Evolutionary conservation across 306 rosid species (phyloP).

Genomic region (Herpetospermum pedunculosum): DNA sequence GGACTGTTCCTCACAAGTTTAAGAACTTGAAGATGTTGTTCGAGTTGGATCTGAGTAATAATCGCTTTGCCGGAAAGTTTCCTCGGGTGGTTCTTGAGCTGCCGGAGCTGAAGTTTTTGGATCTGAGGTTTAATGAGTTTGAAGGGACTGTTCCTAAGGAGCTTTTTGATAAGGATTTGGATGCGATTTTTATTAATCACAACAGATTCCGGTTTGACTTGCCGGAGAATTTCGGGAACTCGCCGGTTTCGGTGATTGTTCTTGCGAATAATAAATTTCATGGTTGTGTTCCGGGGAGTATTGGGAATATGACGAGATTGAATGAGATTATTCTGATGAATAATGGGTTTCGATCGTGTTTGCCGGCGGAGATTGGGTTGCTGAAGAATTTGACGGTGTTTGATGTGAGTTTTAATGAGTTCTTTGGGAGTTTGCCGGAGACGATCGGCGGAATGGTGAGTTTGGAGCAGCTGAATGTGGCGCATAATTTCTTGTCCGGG

Average conservation of each 20-base stretch:
- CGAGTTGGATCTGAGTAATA: conserved; percentile 86
- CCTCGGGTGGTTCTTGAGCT: conserved; percentile 60
- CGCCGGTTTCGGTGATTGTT: conserved; percentile 92
- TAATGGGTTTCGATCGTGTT: conserved; percentile 61
- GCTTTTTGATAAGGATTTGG: conserved; percentile 80
- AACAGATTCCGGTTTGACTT: conserved; percentile 61
- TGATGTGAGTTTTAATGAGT: conserved; percentile 72
- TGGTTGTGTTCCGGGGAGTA: conserved; percentile 75
- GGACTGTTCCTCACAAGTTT: conserved; percentile 72
- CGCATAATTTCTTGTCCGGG: conserved; percentile 79
- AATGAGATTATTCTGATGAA: conserved; percentile 77
- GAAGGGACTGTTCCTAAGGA: conserved; percentile 82
- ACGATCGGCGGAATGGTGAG: conserved; percentile 42
- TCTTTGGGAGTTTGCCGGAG: conserved; percentile 63
- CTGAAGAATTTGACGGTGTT: conserved; percentile 75
- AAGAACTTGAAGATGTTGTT: conserved; percentile 36
- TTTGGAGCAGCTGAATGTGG: conserved; percentile 80
- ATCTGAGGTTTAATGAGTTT: conserved; percentile 94
- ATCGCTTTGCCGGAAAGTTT: conserved; percentile 79
- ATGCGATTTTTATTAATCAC: conserved; percentile 78
- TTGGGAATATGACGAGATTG: conserved; percentile 71
- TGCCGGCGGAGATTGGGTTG: conserved; percentile 65
- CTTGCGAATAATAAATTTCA: conserved; percentile 79
- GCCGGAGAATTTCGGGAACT: conserved; percentile 83
- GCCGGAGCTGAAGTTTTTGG: conserved; percentile 68